Evolutionary conservation across 1,284 basidiomycete species (phyloP), one percentile per base, ranked within the genome.

Genomic region (Malassezia obtusa): DNA sequence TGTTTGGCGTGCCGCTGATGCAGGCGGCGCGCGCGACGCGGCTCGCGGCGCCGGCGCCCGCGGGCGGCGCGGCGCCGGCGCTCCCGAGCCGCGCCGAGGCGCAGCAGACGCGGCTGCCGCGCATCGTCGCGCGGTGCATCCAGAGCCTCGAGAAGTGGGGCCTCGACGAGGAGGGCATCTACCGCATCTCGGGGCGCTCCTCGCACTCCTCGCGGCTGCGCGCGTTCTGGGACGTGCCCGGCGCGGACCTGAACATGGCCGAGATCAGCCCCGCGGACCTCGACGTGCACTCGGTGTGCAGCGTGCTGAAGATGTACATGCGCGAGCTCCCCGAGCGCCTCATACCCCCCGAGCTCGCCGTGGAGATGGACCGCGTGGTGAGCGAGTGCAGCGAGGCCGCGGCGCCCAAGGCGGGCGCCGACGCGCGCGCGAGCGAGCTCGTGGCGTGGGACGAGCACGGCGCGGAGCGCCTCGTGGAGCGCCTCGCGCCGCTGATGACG

Each of bases 261-360:
- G 59, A 64, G 43, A 63, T 72, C 48, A 54, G 54, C 11, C 69
- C 69, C 0, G 68, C 64, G 9, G 69, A 72, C 32, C 51, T 71
- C 15, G 69, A 72, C 55, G 61, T 72, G 44, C 68, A 72, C 49
- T 64, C 63, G 31, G 69, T 72, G 17, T 72, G 68, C 62, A 67
- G 64, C 45, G 40, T 69, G 40, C 57, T 72, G 39, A 72, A 72
- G 55, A 57, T 56, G 49, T 72, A 69, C 50, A 54, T 72, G 26
- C 50, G 69, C 14, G 69, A 68, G 47, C 50, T 72, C 17, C 69
- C 69, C 1, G 63, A 65, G 21, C 45, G 58, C 14, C 47, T 71
- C 14, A 52, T 69, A 10, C 58, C 66, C 8, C 12, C 40, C 2
- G 41, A 45, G 7, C 38, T 57, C 4, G 48, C 54, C 7, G 36